Evolutionary conservation across 331 rosid genomes (phyloP), one percentile per base, ranked within the genome.

Genomic region (Ulmus americana): DNA sequence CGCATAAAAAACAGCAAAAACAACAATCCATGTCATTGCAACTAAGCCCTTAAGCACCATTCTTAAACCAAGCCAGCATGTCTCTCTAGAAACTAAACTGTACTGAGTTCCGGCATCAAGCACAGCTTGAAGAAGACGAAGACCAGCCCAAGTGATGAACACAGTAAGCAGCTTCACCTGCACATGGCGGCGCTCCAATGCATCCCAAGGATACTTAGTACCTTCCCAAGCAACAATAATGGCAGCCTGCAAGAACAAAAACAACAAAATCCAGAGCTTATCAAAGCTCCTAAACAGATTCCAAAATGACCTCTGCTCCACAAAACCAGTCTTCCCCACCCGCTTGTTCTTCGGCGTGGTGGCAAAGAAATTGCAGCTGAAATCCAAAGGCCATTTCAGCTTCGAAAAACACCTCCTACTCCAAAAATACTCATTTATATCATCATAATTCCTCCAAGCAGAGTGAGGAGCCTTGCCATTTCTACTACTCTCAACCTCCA

Each of bases 291-390:
- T 75, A 46, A 84, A 88, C 55, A 91, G 35, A 71, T 91, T 91
- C 97, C 96, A 91, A 64, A 91, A 91, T 8, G 97, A 86, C 82
- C 97, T 88, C 73, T 83, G 96, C 81, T 91, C 97, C 73, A 91
- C 97, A 64, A 84, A 91, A 8, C 97, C 97, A 0, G 97, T 91
- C 88, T 91, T 91, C 81, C 97, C 97, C 2, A 91, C 88, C 7
- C 96, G 77, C 43, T 10, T 70, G 0, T 5, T 61, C 81, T 88
- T 91, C 0, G 82, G 79, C 1, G 86, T 75, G 1, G 87, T 88
- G 22, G 81, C 79, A n/a, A 91, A 73, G 75, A 91, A 91, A 63
- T 87, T 91, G 62, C 90, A 67, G 7, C 41, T 60, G 0, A 52
- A 43, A 38, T 72, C 69, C 13, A 86, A 3, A 18, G 97, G 97